Conservation (phyloP, 2,329 filamentous ascomycete species). For the Aspergillus phoenicis region DNA sequence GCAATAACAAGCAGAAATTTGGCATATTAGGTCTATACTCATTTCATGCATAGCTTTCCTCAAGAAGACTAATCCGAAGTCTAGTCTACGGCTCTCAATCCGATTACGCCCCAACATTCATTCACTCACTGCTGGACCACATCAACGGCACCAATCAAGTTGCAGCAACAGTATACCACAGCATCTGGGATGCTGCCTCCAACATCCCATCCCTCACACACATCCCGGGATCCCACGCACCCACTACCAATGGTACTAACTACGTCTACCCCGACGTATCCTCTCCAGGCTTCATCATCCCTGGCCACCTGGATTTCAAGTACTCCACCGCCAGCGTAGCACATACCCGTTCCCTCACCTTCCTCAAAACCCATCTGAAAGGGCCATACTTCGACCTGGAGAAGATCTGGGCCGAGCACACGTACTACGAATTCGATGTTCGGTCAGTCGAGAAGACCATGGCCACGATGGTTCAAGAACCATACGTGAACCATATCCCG, state of each 20-base stretch:
- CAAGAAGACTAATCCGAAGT: background rate
- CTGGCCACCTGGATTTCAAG: constrained; percentile 55
- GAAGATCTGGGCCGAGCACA: constrained; percentile 78
- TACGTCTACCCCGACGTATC: constrained; percentile 52
- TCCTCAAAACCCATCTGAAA: constrained; percentile 63
- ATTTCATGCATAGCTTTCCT: background rate
- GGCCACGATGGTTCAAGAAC: constrained; percentile 78
- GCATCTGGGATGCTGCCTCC: constrained; percentile 17
- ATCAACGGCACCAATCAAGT: constrained; percentile 6
- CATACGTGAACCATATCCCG: constrained; percentile 77
- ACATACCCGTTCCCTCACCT: constrained; percentile 67
- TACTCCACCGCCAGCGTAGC: constrained; percentile 60
- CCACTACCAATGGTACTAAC: background rate
- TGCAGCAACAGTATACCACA: constrained; percentile 23
- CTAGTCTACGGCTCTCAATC: constrained; percentile 30
- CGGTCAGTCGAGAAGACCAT: constrained; percentile 72
- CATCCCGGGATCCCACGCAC: constrained; percentile 3
- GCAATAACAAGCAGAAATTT: constrained; percentile 23
- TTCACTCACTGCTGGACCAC: constrained; percentile 9
- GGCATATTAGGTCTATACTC: constrained; percentile 26
- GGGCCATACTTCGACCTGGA: constrained; percentile 76
- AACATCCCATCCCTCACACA: constrained; percentile 22
- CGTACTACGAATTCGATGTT: constrained; percentile 68
- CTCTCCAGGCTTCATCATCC: constrained; percentile 52
- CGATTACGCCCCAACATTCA: constrained; percentile 26